phyloP scores from a whole-genome alignment of 306 rosid species.

The Geum urbanum region DNA sequence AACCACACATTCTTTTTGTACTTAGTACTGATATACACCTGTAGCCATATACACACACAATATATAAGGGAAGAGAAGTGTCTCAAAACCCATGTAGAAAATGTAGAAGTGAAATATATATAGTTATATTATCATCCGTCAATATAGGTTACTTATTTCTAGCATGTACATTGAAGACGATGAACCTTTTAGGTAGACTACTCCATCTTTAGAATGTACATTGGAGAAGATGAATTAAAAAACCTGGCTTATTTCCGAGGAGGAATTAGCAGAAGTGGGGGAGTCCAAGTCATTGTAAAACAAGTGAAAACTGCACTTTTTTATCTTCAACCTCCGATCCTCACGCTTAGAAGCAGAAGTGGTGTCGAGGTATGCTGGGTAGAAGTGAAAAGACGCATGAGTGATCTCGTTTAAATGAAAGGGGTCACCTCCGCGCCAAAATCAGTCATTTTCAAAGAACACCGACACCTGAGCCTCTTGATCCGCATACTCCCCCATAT shows the following conservation, averaged over 20 bases:
- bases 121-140: too few species aligned
- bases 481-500: fast-evolving
- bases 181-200: too few species aligned
- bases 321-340: background rate
- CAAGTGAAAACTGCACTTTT: background rate
- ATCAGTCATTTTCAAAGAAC: fast-evolving
- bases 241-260: too few species aligned
- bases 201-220: too few species aligned
- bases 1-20: constrained; percentile 5
- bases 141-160: too few species aligned
- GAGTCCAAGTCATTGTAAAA: background rate
- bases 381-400: background rate
- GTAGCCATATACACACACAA: background rate
- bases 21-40: background rate
- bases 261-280: too few species aligned
- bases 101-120: too few species aligned
- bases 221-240: too few species aligned
- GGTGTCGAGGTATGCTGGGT: fast-evolving
- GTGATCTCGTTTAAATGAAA: background rate
- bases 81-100: background rate
- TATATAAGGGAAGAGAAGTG: background rate
- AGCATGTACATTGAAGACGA: too few species aligned
- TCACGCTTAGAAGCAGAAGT: background rate
- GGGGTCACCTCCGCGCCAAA: background rate
- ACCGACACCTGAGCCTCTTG: background rate